These are phyloP conservation scores for Exsudoporus frostii DNA, from an alignment of 768 basidiomycete genomes.

Conservation along the genomic window DNA sequence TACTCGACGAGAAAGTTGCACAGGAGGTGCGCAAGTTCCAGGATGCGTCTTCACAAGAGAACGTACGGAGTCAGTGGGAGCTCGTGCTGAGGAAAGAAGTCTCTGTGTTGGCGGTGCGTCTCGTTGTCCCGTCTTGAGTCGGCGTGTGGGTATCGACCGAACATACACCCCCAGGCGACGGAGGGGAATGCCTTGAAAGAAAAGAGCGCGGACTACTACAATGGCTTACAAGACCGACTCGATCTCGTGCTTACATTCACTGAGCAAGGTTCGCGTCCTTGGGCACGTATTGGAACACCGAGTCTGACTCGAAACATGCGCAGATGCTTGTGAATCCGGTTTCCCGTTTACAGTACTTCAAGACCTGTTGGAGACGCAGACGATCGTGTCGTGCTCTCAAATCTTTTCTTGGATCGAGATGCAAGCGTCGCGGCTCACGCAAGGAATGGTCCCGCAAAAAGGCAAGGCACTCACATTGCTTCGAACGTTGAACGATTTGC, in stretches of 20 bases:
- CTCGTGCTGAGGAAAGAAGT: constrained; percentile 67
- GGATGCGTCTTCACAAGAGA: constrained; percentile 49
- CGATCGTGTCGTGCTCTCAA: constrained; percentile 79
- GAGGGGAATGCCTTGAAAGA: constrained; percentile 66
- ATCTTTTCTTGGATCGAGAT: constrained; percentile 87
- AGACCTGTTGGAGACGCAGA: constrained; percentile 82
- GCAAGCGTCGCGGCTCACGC: constrained; percentile 66
- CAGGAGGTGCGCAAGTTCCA: constrained; percentile 43
- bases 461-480: constrained; percentile 84
- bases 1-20: constrained; percentile 49
- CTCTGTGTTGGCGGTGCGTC: constrained; percentile 66
- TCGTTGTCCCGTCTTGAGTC: not conserved
- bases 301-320: not conserved
- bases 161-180: constrained; percentile 43
- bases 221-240: constrained; percentile 54
- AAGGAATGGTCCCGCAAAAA: constrained; percentile 79
- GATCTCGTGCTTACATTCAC: constrained; percentile 77
- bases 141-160: not conserved
- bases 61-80: constrained; percentile 73
- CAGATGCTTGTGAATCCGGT: constrained; percentile 75
- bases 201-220: constrained; percentile 55
- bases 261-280: constrained; percentile 57
- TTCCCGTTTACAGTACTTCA: constrained; percentile 75
- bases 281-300: not conserved
- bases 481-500: constrained; percentile 81